These are phyloP conservation scores for Begonia fuchsioides DNA, from an alignment of 306 rosid species.

Conservation along the genomic window DNA sequence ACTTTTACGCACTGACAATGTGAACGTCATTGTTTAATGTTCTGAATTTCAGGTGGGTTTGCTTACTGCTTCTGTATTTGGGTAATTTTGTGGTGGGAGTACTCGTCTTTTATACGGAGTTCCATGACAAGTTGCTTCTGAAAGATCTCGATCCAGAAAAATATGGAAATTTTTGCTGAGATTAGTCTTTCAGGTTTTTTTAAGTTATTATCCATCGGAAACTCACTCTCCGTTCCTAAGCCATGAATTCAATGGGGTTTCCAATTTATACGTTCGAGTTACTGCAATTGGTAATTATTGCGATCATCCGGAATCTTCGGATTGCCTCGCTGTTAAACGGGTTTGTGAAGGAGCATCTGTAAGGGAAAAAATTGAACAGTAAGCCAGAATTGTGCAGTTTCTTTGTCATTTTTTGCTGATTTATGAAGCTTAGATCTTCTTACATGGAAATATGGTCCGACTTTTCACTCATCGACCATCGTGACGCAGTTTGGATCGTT, in stretches of 20 bases:
- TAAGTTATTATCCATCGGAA: background rate
- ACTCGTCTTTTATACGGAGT: background rate
- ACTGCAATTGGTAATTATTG: background rate
- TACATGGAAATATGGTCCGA: too few species aligned
- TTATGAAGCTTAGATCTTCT: background rate
- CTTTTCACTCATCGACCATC: background rate
- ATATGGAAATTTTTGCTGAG: background rate
- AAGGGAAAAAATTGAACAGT: background rate
- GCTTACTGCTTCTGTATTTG: conserved; percentile 2
- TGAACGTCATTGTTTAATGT: conserved; percentile 8
- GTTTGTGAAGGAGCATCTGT: background rate
- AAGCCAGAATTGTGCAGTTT: background rate
- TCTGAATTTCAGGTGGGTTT: conserved; percentile 3
- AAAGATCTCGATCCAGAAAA: conserved; percentile 31
- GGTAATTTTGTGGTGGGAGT: background rate
- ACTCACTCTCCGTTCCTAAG: background rate
- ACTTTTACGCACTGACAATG: conserved; percentile 10
- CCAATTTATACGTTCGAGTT: background rate
- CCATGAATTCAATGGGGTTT: conserved; percentile 1
- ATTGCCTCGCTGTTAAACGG: background rate
- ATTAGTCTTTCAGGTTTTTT: background rate
- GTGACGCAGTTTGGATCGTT: background rate
- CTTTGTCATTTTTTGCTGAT: background rate
- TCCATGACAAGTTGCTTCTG: conserved; percentile 1
- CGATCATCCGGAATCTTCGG: conserved; percentile 1